These are phyloP conservation scores for Triadica sebifera DNA, from an alignment of 345 rosid species.

Conservation along the genomic window DNA sequence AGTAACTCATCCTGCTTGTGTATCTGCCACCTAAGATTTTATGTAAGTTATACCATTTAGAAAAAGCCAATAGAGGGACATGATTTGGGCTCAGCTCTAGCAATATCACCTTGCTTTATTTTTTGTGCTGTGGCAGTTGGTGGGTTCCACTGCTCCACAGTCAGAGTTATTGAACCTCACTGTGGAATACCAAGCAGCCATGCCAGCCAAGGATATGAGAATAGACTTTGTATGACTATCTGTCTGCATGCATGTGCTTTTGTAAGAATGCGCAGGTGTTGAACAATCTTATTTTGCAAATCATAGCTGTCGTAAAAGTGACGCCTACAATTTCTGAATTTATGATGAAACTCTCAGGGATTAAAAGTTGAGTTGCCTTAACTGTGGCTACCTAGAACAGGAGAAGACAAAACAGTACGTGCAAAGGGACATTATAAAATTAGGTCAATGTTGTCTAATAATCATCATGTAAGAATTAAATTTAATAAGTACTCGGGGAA, in stretches of 20 bases:
- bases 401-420: background rate
- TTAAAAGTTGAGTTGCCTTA: background rate
- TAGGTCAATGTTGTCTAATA: background rate
- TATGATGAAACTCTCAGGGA: background rate
- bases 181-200: conserved; percentile 12
- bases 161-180: conserved; percentile 10
- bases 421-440: background rate
- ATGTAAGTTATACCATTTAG: background rate
- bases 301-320: conserved; percentile 2
- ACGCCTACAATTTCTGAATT: background rate
- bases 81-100: background rate
- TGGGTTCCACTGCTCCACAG: conserved; percentile 18
- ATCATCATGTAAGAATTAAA: background rate
- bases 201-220: background rate
- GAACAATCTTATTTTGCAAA: background rate
- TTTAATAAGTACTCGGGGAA: background rate
- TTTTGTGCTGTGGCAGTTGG: background rate
- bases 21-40: conserved; percentile 14
- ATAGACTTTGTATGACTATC: background rate
- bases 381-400: background rate
- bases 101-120: too few relatives aligned
- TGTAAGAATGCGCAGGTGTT: conserved; percentile 2
- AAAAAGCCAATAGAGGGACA: conserved; percentile 5
- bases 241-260: background rate
- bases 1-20: conserved; percentile 4